These are phyloP conservation scores for Septoria linicola DNA, from an alignment of 2,329 filamentous ascomycete genomes.

Conservation along the genomic window DNA sequence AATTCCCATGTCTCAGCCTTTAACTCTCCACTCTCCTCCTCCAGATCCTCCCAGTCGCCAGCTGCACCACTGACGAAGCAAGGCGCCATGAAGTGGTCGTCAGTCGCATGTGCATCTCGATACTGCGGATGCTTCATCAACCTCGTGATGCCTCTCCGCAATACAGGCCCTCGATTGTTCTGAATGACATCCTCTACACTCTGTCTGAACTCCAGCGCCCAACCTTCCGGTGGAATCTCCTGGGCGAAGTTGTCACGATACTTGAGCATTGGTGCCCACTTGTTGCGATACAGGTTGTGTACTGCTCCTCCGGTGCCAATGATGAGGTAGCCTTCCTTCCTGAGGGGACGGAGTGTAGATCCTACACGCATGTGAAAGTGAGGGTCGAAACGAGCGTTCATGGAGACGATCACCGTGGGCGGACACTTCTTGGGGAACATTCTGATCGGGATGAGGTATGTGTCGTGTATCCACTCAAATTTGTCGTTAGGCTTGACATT, in stretches of 20 bases:
- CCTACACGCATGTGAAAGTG: slow-evolving; percentile 60
- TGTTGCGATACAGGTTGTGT: slow-evolving; percentile 68
- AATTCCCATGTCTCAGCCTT: slow-evolving; percentile 66
- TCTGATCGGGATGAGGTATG: slow-evolving; percentile 65
- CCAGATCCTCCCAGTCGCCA: slow-evolving; percentile 45
- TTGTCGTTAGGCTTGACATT: slow-evolving; percentile 52
- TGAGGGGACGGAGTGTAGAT: slow-evolving; percentile 55
- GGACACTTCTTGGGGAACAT: slow-evolving; percentile 68
- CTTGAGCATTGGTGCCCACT: slow-evolving; percentile 64
- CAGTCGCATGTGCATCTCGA: slow-evolving; percentile 66
- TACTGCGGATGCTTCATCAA: slow-evolving; percentile 68
- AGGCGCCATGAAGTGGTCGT: slow-evolving; percentile 68
- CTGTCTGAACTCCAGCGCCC: slow-evolving; percentile 66
- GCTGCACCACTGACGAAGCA: slow-evolving; percentile 62
- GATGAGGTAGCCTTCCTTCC: slow-evolving; percentile 57
- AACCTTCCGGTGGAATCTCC: slow-evolving; percentile 57
- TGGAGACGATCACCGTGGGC: slow-evolving; percentile 60
- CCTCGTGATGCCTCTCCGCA: slow-evolving; percentile 57
- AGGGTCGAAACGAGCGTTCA: slow-evolving; percentile 57
- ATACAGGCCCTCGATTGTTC: slow-evolving; percentile 53
- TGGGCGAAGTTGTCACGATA: slow-evolving; percentile 64
- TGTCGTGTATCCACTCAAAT: slow-evolving; percentile 74
- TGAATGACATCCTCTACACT: slow-evolving; percentile 60
- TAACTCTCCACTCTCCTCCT: slow-evolving; percentile 42
- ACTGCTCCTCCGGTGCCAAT: slow-evolving; percentile 63